Conservation (phyloP, 129 eudicot species). For the Ambrosia trifida region DNA sequence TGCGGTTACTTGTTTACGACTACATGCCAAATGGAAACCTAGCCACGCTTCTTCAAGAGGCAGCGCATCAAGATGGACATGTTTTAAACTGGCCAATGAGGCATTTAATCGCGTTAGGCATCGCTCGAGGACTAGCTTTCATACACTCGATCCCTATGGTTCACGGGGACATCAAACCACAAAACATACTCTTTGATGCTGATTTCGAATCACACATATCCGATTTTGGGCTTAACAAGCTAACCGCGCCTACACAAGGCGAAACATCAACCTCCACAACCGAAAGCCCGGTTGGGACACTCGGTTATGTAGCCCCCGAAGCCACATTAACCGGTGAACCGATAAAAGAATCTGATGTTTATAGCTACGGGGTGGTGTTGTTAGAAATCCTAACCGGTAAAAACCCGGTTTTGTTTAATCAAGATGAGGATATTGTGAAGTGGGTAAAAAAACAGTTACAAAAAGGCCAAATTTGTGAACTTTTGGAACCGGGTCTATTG, state of each 20-base stretch:
- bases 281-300: constrained; percentile 59
- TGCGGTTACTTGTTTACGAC: constrained; percentile 70
- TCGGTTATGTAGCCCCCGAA: constrained; percentile 80
- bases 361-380: constrained; percentile 79
- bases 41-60: constrained; percentile 81
- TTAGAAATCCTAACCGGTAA: constrained; percentile 71
- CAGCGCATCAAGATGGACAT: constrained; percentile 86
- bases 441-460: constrained; percentile 90
- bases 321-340: constrained; percentile 49
- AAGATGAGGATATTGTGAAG: constrained; percentile 79
- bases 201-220: constrained; percentile 89
- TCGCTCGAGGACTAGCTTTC: constrained; percentile 79
- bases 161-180: constrained; percentile 85
- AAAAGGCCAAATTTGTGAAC: constrained; percentile 59
- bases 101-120: constrained; percentile 78
- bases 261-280: constrained; percentile 67
- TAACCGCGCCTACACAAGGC: constrained; percentile 40
- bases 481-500: constrained; percentile 75
- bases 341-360: constrained; percentile 67
- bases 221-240: constrained; percentile 65
- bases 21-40: constrained; percentile 94
- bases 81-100: constrained; percentile 97
- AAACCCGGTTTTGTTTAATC: constrained; percentile 70
- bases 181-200: constrained; percentile 78
- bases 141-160: constrained; percentile 59